Base-by-base conservation (phyloP, 2,329 filamentous ascomycete genomes). In the Fusarium equiseti region DNA sequence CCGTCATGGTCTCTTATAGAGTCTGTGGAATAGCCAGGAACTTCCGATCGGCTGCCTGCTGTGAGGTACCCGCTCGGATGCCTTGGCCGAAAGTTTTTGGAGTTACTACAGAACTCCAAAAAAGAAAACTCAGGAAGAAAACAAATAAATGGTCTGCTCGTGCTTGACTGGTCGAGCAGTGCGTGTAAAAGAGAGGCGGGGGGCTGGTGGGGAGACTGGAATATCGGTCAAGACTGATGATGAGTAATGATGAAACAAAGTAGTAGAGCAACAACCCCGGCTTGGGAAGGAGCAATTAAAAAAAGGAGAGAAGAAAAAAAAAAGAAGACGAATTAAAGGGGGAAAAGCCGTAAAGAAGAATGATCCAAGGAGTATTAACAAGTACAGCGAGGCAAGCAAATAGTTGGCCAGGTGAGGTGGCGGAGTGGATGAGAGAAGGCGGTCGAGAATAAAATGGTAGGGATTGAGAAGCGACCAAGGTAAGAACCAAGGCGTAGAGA, bases 1-100 rank as follows among this genome's bases (percentile, higher is more conserved):
- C 76, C 78, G 83, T 82, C 71, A 78, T 77, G 56, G 49, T 72
- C 56, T 65, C 70, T 63, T 71, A 64, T 68, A 76, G 50, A 66
- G 52, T 55, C 53, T 43, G 49, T 62, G 40, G 56, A 66, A 52
- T 59, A 60, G 63, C 62, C 66, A 61, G 63, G 59, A 61, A 59
- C 59, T 49, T 61, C 69, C 59, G 64, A 59, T 60, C 65, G 73
- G 72, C 52, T 74, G 67, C 70, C 63, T 64, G 60, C 65, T 66
- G 52, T 40, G 63, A 71, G 67, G 71, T 63, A 71, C 52, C 72
- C 72, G 67, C 66, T 73, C 66, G 60, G 54, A 71, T 70, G 70
- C 64, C 57, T 72, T 72, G 63, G 63, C 59, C 52, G 57, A 49
- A 52, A 59, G 50, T 63, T 60, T 42, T 59, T 63, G 57, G 46